Conservation (phyloP, 306 rosid genomes). For the Sesbania bispinosa region DNA sequence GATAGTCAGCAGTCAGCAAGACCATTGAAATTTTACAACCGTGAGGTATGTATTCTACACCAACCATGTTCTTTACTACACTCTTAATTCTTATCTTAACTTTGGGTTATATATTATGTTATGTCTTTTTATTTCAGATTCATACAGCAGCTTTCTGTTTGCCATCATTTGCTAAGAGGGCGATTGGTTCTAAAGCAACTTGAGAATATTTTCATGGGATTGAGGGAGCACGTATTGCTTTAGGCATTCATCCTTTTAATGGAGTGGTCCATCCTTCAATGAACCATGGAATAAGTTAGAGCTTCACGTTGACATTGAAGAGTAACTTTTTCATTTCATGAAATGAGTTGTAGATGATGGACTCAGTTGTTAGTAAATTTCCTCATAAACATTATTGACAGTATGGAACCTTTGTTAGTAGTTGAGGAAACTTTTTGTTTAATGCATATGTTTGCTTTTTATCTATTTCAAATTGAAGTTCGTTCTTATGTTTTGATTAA, state of each 20-base stretch:
- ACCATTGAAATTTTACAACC: slow-evolving; percentile 87
- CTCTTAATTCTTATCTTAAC: not conserved
- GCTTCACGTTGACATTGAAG: slow-evolving; percentile 36
- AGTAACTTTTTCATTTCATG: slow-evolving; percentile 34
- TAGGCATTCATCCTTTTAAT: slow-evolving; percentile 5
- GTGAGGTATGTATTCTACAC: slow-evolving; percentile 68
- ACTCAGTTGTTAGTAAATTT: slow-evolving; percentile 16
- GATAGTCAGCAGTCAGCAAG: slow-evolving; percentile 35
- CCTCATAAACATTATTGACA: slow-evolving; percentile 10
- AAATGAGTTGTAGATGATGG: slow-evolving; percentile 44
- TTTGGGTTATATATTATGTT: not conserved
- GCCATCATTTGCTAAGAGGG: slow-evolving; percentile 92
- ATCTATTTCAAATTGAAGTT: not conserved
- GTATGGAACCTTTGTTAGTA: not conserved
- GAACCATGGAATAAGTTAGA: slow-evolving; percentile 45
- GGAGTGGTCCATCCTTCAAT: slow-evolving; percentile 30
- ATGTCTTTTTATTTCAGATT: slow-evolving; percentile 46
- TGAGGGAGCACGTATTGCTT: slow-evolving; percentile 7
- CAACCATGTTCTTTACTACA: not conserved
- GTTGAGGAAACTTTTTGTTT: slow-evolving; percentile 13
- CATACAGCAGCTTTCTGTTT: slow-evolving; percentile 95
- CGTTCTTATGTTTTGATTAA: not conserved
- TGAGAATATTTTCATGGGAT: slow-evolving; percentile 34
- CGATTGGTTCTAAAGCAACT: slow-evolving; percentile 53
- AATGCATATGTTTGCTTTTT: not conserved